These are phyloP conservation scores for Diaporthe sp. DNA, from an alignment of 2,329 filamentous ascomycete species.

Conservation along the genomic window DNA sequence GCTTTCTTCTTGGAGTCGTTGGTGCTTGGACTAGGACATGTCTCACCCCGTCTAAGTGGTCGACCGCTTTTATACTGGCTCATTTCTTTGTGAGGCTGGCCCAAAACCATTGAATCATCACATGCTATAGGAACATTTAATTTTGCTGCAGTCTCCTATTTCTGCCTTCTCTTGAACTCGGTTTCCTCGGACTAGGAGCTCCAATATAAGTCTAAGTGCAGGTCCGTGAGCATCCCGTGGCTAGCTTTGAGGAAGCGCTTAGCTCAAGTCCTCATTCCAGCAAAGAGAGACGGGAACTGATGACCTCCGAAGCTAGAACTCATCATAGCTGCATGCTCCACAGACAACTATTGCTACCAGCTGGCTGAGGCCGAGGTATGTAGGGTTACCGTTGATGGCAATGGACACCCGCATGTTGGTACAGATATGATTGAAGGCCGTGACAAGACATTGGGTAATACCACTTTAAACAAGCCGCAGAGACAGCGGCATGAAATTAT, in stretches of 20 bases:
- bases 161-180: background rate
- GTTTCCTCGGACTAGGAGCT: background rate
- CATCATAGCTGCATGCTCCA: background rate
- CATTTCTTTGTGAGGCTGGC: slow-evolving; percentile 4
- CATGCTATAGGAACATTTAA: background rate
- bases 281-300: background rate
- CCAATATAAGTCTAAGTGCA: background rate
- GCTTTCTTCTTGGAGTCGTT: background rate
- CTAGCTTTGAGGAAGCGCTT: background rate
- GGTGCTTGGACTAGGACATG: background rate
- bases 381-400: background rate
- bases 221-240: background rate
- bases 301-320: background rate
- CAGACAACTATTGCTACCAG: too few species aligned
- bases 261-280: background rate
- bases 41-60: background rate
- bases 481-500: background rate
- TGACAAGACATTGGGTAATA: fast-evolving
- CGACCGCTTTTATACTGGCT: background rate
- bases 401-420: background rate
- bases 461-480: background rate
- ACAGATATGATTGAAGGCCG: background rate
- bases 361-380: background rate
- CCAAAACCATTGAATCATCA: background rate
- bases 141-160: too few species aligned